Evolutionary conservation across 2,329 filamentous ascomycete species (phyloP).

Genomic region (Penicillium oxalicum): DNA sequence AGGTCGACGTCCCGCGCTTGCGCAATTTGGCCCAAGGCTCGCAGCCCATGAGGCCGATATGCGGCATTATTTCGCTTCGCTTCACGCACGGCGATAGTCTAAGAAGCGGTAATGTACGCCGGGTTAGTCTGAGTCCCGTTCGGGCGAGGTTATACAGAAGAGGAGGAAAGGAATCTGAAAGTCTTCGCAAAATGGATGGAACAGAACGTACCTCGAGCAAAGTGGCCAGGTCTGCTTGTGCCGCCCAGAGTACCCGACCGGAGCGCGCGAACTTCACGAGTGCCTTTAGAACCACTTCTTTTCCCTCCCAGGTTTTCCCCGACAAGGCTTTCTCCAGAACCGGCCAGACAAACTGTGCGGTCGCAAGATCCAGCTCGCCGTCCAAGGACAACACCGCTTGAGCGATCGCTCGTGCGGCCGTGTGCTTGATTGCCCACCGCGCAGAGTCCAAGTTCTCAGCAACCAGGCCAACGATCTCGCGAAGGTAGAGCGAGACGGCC

Average conservation of each 20-base stretch:
- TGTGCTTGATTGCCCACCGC: conserved; percentile 87
- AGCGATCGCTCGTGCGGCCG: conserved; percentile 72
- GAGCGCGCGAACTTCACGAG: conserved; percentile 72
- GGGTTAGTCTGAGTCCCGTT: conserved; percentile 8
- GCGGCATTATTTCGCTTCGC: conserved; percentile 84
- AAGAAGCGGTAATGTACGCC: conserved; percentile 9
- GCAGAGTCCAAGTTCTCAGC: conserved; percentile 66
- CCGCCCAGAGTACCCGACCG: conserved; percentile 53
- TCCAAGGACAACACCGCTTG: conserved; percentile 63
- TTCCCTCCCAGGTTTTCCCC: conserved; percentile 88
- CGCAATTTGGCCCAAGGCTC: conserved; percentile 66
- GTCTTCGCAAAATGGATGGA: background rate
- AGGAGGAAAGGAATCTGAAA: background rate
- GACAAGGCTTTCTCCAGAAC: conserved; percentile 72
- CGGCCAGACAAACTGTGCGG: conserved; percentile 68
- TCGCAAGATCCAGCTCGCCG: conserved; percentile 50
- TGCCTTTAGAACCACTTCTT: conserved; percentile 74
- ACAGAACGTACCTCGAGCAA: conserved; percentile 58
- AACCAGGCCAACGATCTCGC: conserved; percentile 69
- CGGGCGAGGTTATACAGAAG: background rate
- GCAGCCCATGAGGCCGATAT: conserved; percentile 72
- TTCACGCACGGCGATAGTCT: conserved; percentile 70
- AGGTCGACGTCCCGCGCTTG: conserved; percentile 63
- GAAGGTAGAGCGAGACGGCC: conserved; percentile 74
- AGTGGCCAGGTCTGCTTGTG: conserved; percentile 53